Evolutionary conservation across 371 early-diverging fungal species (phyloP).

Genomic region (Fennellomyces sp.): DNA sequence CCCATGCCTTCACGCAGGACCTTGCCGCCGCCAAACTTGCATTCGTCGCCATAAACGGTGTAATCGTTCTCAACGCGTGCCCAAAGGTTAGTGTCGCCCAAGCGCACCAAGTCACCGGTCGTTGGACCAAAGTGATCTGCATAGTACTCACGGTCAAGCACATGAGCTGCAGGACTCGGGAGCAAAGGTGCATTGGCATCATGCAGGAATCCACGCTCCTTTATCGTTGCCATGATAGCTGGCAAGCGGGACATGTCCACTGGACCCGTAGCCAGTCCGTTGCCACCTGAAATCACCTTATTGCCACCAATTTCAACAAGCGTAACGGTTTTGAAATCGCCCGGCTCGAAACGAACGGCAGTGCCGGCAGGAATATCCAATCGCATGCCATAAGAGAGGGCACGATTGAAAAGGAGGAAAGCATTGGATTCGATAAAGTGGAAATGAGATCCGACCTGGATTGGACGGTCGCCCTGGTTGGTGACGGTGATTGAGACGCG

Average conservation of each 20-base stretch:
- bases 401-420: conserved; percentile 79
- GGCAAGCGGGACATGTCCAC: conserved; percentile 56
- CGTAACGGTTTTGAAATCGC: conserved; percentile 82
- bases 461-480: conserved; percentile 91
- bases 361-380: conserved; percentile 89
- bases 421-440: conserved; percentile 93
- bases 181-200: conserved; percentile 47
- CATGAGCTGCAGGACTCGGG: conserved; percentile 42
- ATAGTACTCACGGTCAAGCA: conserved; percentile 79
- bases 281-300: conserved; percentile 83
- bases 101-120: conserved; percentile 82
- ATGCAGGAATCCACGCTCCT: conserved; percentile 63
- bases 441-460: conserved; percentile 94
- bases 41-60: conserved; percentile 92
- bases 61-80: conserved; percentile 88
- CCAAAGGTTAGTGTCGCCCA: conserved; percentile 85
- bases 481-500: conserved; percentile 74
- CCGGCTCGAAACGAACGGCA: conserved; percentile 79
- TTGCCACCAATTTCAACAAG: conserved; percentile 86
- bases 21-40: conserved; percentile 86
- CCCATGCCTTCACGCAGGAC: conserved; percentile 95
- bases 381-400: conserved; percentile 79
- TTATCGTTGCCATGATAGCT: conserved; percentile 46
- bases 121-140: conserved; percentile 93
- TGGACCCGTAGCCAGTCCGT: conserved; percentile 74